Conservation (phyloP, 805 yeast species). For the Torulaspora quercuum region DNA sequence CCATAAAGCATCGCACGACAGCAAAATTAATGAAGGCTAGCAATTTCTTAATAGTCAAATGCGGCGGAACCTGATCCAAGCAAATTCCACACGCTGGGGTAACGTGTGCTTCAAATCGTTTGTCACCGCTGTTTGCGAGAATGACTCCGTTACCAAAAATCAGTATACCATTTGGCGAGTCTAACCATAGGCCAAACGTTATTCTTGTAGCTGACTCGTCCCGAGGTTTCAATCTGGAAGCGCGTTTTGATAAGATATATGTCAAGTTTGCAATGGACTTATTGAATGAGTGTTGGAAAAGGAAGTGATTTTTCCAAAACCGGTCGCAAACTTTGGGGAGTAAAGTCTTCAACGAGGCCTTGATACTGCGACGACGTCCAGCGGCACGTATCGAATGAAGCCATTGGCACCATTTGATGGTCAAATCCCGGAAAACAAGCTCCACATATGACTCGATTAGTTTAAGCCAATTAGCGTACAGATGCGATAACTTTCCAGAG, state of each 20-base stretch:
- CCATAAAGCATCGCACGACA: conserved; percentile 20
- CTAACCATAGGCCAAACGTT: conserved; percentile 24
- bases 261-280: conserved; percentile 13
- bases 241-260: conserved; percentile 5
- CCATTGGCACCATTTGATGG: conserved; percentile 23
- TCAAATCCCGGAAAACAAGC: conserved; percentile 17
- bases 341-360: conserved; percentile 11
- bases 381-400: conserved; percentile 14
- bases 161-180: conserved; percentile 23
- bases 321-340: conserved; percentile 6
- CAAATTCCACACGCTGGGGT: conserved; percentile 18
- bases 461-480: conserved; percentile 18
- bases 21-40: conserved; percentile 25
- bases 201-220: conserved; percentile 3
- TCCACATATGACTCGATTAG: conserved; percentile 20
- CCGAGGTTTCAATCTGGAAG: not conserved
- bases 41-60: conserved; percentile 15
- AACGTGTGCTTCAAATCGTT: conserved; percentile 5
- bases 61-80: conserved; percentile 10
- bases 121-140: not conserved
- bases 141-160: conserved; percentile 19
- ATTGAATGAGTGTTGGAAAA: conserved; percentile 12
- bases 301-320: conserved; percentile 17
- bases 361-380: conserved; percentile 13
- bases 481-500: conserved; percentile 6